Conservation (phyloP, 495 filamentous ascomycete species). For the Podospora bellae-mahoneyi region DNA sequence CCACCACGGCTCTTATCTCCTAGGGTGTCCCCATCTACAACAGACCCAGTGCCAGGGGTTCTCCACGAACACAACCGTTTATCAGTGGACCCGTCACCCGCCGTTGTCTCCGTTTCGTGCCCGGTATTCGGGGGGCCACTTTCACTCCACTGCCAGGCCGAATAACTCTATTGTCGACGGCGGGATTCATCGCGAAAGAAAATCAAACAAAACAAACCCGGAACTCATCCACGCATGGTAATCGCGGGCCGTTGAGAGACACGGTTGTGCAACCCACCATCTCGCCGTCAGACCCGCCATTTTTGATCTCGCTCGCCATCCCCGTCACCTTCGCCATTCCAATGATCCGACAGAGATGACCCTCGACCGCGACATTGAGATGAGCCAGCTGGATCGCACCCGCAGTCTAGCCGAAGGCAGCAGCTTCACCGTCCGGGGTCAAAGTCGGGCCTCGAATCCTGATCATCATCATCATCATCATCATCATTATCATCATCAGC, state of each 20-base stretch:
- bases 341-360: conserved; percentile 18
- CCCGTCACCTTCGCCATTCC: background rate
- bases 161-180: background rate
- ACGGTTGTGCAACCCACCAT: background rate
- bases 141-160: background rate
- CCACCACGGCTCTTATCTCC: background rate
- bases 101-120: background rate
- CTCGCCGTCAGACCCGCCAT: background rate
- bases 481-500: background rate
- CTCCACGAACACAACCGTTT: background rate
- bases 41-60: background rate
- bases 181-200: background rate
- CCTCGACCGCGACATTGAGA: conserved; percentile 29
- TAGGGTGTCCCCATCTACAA: background rate
- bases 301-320: no score
- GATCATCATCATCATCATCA: background rate
- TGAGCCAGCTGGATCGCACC: conserved; percentile 21
- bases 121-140: background rate
- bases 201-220: background rate
- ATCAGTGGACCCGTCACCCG: background rate
- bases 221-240: background rate
- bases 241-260: background rate
- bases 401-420: conserved; percentile 24
- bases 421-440: conserved; percentile 21
- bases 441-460: background rate